These are phyloP conservation scores for Cardamine occulta DNA, from an alignment of 345 rosid species.

Conservation along the genomic window DNA sequence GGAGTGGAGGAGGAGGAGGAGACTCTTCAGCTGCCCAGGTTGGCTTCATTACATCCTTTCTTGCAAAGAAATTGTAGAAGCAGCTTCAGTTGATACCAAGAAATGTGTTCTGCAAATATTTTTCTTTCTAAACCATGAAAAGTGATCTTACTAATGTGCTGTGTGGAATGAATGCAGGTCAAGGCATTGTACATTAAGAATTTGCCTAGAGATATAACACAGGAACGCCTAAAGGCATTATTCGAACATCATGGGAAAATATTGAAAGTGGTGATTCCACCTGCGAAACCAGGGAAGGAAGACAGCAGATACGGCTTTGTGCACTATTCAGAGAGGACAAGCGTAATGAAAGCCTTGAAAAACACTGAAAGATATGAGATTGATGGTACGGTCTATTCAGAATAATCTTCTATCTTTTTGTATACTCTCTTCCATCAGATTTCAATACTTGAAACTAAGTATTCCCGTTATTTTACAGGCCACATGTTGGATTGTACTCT, in stretches of 20 bases:
- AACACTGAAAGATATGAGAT: conserved; percentile 88
- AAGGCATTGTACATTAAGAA: conserved; percentile 91
- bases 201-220: conserved; percentile 76
- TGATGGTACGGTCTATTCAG: conserved; percentile 56
- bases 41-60: conserved; percentile 25
- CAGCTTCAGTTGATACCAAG: conserved; percentile 13
- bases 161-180: conserved; percentile 54
- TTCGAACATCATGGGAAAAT: conserved; percentile 88
- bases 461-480: conserved; percentile 49
- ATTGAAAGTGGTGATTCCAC: conserved; percentile 81
- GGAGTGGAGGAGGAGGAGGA: conserved; percentile 80
- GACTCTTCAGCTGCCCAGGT: conserved; percentile 84
- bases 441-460: background rate
- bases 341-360: conserved; percentile 83
- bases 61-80: conserved; percentile 13
- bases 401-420: background rate
- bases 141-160: conserved; percentile 9
- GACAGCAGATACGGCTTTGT: conserved; percentile 86
- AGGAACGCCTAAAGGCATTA: conserved; percentile 70
- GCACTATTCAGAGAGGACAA: conserved; percentile 91
- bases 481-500: conserved; percentile 87
- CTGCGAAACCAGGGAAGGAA: conserved; percentile 85
- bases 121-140: conserved; percentile 7
- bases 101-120: background rate
- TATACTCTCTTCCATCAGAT: conserved; percentile 6